Percentiles rank a stretch among this genome's conserved stretches.
These are phyloP conservation scores for Vitis vinifera DNA, from an alignment of 164 flowering plant species.

Conservation along the genomic window ASM3070453v1 NC_081822.1:14084001-14084500, in stretches of 20 bases:
- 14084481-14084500: neutral
- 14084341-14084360: neutral
- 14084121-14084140: conserved; percentile 26
- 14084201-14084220: conserved; percentile 30
- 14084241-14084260: conserved; percentile 52
- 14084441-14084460: neutral
- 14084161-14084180: conserved; percentile 35
- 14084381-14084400: no score
- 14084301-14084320: conserved; percentile 15
- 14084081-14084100: neutral
- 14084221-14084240: conserved; percentile 37
- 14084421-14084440: neutral
- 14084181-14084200: conserved; percentile 37
- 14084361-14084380: neutral
- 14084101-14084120: conserved; percentile 10
- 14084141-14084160: conserved; percentile 31
- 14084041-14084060: neutral
- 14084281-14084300: conserved; percentile 29
- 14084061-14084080: neutral
- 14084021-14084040: no score
- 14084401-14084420: neutral
- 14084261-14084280: conserved; percentile 31
- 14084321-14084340: neutral
- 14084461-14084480: neutral
- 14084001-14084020: neutral